These are phyloP conservation scores for Groenewaldozyma salmanticensis DNA, from an alignment of 805 yeast genomes.

Conservation along the genomic window DNA sequence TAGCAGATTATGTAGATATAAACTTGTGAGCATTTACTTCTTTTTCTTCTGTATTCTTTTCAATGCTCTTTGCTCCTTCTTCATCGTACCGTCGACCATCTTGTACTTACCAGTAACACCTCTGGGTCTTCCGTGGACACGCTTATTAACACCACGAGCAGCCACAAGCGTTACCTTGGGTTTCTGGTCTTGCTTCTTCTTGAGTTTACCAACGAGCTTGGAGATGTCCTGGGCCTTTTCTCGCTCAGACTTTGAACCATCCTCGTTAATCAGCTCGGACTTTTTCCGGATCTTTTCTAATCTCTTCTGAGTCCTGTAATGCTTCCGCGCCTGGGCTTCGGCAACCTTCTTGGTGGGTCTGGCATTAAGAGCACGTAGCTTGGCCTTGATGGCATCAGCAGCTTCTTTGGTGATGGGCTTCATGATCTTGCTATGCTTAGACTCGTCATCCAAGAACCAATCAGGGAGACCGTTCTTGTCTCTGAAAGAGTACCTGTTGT, in stretches of 20 bases:
- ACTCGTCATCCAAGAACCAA: slow-evolving; percentile 96
- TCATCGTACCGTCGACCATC: slow-evolving; percentile 98
- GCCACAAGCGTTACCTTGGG: slow-evolving; percentile 85
- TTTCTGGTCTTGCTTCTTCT: slow-evolving; percentile 55
- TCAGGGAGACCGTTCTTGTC: slow-evolving; percentile 86
- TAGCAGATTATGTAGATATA: too few species aligned
- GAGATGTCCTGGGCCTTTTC: slow-evolving; percentile 93
- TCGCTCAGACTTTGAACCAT: slow-evolving; percentile 73
- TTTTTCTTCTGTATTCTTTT: slow-evolving; percentile 82
- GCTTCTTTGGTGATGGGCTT: slow-evolving; percentile 96
- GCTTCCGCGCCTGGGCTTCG: slow-evolving; percentile 95
- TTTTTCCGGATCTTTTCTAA: slow-evolving; percentile 86
- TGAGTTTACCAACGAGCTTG: slow-evolving; percentile 69
- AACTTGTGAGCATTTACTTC: too few species aligned
- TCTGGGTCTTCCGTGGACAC: slow-evolving; percentile 88
- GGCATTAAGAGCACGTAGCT: slow-evolving; percentile 75
- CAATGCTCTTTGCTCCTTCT: slow-evolving; percentile 93
- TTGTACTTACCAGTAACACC: slow-evolving; percentile 96
- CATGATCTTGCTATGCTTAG: slow-evolving; percentile 66
- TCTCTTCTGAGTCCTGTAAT: slow-evolving; percentile 80
- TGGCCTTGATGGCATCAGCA: slow-evolving; percentile 64
- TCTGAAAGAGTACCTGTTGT: slow-evolving; percentile 83
- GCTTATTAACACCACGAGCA: slow-evolving; percentile 78
- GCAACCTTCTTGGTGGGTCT: slow-evolving; percentile 98
- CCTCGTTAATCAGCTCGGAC: slow-evolving; percentile 84